phyloP scores from a whole-genome alignment of 176 grass and related monocot genomes.

The Juncus effusus region DNA sequence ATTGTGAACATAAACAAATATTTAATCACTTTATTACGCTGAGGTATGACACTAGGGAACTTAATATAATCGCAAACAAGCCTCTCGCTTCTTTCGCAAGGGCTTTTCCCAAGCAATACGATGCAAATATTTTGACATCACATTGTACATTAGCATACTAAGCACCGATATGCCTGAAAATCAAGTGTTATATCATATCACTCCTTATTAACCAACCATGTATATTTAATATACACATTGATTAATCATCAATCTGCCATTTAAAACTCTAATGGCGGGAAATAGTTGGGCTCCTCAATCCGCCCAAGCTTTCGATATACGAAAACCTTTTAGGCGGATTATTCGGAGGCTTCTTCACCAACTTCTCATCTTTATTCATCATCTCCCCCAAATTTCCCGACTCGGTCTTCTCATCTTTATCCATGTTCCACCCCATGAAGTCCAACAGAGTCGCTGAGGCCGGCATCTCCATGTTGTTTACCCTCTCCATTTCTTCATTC shows the following conservation, averaged over 20 bases:
- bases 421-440: constrained; percentile 63
- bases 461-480: constrained; percentile 22
- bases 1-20: no score
- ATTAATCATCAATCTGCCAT: neutral
- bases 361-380: constrained; percentile 41
- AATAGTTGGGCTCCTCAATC: constrained; percentile 47
- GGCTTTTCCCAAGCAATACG: no score
- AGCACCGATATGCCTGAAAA: no score
- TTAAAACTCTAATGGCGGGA: constrained; percentile 47
- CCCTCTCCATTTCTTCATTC: constrained; percentile 18
- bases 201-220: no score
- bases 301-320: constrained; percentile 57
- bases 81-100: no score
- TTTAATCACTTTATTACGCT: no score
- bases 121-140: no score
- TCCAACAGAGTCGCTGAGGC: constrained; percentile 62
- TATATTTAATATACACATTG: no score
- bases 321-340: constrained; percentile 58
- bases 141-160: no score
- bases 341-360: constrained; percentile 65
- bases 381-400: constrained; percentile 21
- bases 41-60: no score
- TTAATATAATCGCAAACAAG: no score
- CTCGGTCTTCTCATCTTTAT: constrained; percentile 33
- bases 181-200: no score